Conservation (phyloP, 345 rosid species). For the Sisymbrium altissimum region DNA sequence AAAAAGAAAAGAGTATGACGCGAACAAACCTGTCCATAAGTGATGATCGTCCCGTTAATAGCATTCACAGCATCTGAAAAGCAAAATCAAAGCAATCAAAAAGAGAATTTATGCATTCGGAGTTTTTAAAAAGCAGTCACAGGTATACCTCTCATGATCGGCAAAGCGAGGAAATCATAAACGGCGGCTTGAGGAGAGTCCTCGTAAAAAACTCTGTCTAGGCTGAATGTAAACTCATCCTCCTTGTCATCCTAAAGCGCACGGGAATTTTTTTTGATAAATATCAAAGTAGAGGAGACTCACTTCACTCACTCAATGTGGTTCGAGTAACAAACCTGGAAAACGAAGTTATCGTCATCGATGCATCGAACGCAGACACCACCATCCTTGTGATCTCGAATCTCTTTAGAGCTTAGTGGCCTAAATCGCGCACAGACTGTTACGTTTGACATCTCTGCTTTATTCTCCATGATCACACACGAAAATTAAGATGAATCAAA, state of each 20-base stretch:
- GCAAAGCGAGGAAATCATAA: slow-evolving; percentile 64
- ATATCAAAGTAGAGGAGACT: not conserved
- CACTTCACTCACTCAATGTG: not conserved
- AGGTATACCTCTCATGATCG: slow-evolving; percentile 56
- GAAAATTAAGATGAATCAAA: no score
- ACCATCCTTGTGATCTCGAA: slow-evolving; percentile 42
- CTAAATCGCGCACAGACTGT: slow-evolving; percentile 82
- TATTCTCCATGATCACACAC: no score
- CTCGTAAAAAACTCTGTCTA: slow-evolving; percentile 61
- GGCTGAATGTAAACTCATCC: slow-evolving; percentile 54
- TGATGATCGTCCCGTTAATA: slow-evolving; percentile 76
- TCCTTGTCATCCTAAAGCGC: slow-evolving; percentile 66
- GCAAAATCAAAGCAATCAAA: not conserved
- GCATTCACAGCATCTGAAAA: slow-evolving; percentile 58
- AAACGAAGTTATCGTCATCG: slow-evolving; percentile 53
- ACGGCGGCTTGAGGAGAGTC: slow-evolving; percentile 58
- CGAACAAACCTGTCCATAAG: slow-evolving; percentile 73
- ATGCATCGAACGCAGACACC: slow-evolving; percentile 48
- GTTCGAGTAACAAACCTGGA: slow-evolving; percentile 45
- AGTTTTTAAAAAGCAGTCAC: not conserved
- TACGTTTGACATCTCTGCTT: slow-evolving; percentile 44
- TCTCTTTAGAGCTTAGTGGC: slow-evolving; percentile 70
- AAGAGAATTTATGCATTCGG: no score
- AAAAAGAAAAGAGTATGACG: not conserved
- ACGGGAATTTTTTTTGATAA: not conserved